These are phyloP conservation scores for Groenewaldozyma salmanticensis DNA, from an alignment of 805 yeast genomes.

Conservation along the genomic window DNA sequence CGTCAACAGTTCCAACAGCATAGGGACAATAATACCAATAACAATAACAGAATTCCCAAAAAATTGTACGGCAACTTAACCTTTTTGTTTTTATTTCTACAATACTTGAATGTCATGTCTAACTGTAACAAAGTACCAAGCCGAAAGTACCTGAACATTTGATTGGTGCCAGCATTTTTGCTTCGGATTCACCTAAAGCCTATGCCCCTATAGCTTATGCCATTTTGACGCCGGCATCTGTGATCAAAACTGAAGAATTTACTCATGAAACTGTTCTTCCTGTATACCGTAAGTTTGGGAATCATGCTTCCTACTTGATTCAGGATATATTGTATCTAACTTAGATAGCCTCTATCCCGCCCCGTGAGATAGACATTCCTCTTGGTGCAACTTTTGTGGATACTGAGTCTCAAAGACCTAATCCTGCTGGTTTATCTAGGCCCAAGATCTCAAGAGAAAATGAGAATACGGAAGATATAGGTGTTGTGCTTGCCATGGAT, in stretches of 20 bases:
- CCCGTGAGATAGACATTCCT: conserved; percentile 17
- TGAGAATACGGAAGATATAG: conserved; percentile 4
- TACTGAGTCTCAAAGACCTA: conserved; percentile 18
- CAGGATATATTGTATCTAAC: background rate
- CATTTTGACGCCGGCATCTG: conserved; percentile 13
- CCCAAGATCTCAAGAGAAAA: conserved; percentile 7
- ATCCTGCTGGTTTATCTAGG: conserved; percentile 8
- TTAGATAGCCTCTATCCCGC: conserved; percentile 11
- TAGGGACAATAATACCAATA: no score
- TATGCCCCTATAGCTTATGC: conserved; percentile 23
- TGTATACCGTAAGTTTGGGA: conserved; percentile 10
- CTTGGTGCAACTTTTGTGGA: conserved; percentile 24
- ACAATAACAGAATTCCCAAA: no score
- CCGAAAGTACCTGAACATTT: background rate
- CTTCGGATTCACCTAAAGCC: conserved; percentile 18
- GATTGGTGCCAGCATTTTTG: conserved; percentile 14
- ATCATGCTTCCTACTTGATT: background rate
- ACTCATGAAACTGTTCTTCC: conserved; percentile 21
- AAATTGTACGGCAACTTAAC: no score
- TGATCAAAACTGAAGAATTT: conserved; percentile 19
- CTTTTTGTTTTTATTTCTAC: no score
- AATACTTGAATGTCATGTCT: no score
- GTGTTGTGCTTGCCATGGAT: background rate
- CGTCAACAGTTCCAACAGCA: no score
- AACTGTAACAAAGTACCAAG: background rate